Conservation (phyloP, 371 early-diverging fungal genomes). For the Zychaea mexicana region DNA sequence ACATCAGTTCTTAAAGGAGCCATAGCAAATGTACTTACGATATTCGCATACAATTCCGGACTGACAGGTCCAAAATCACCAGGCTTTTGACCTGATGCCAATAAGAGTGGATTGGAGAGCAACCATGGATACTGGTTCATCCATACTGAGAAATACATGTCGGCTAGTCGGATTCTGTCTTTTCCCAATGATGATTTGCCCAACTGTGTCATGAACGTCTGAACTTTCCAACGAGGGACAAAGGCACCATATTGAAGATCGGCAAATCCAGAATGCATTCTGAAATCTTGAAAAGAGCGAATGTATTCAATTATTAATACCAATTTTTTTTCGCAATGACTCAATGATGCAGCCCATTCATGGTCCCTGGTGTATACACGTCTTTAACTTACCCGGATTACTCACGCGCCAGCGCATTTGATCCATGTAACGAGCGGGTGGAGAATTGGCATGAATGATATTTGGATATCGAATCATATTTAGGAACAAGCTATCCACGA, state of each 20-base stretch:
- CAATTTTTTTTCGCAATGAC: too few species aligned
- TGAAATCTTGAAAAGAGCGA: constrained; percentile 21
- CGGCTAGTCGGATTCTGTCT: constrained; percentile 53
- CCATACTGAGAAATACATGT: constrained; percentile 68
- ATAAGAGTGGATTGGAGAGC: constrained; percentile 42
- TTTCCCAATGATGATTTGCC: constrained; percentile 56
- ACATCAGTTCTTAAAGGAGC: too few species aligned
- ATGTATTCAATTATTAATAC: not conserved
- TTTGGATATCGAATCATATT: constrained; percentile 61
- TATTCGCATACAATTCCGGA: constrained; percentile 8
- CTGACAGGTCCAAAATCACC: not conserved
- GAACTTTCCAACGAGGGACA: constrained; percentile 50
- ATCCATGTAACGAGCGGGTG: constrained; percentile 57
- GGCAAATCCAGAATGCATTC: constrained; percentile 56
- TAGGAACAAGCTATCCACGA: constrained; percentile 62
- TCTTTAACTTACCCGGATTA: constrained; percentile 50
- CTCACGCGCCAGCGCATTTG: constrained; percentile 62
- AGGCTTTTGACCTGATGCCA: constrained; percentile 1
- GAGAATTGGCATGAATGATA: constrained; percentile 61
- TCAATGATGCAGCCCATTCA: too few species aligned
- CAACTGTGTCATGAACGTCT: constrained; percentile 50
- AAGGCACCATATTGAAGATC: constrained; percentile 56
- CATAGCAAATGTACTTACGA: too few species aligned
- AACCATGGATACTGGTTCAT: constrained; percentile 70
- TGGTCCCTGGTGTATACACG: too few species aligned